A percentile compares a stretch with the other conserved stretches of the same genome.
Evolutionary conservation across 495 filamentous ascomycete species (phyloP).

Genomic region (Pseudevernia furfuracea): DNA sequence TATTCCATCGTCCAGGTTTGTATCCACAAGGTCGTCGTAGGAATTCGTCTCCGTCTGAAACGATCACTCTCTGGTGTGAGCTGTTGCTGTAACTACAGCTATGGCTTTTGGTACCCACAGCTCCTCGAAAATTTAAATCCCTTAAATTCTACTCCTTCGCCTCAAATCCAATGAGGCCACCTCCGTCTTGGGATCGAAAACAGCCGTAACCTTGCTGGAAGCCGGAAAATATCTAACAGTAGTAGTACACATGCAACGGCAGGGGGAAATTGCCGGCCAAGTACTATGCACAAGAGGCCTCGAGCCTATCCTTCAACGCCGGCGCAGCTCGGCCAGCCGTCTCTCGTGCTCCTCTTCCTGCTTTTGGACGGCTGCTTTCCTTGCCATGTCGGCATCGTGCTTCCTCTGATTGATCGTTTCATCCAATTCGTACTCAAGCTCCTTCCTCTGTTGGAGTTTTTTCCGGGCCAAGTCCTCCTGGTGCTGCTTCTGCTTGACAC

Average conservation of each 20-base stretch:
- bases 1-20: too few species aligned
- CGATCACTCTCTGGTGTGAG: too few species aligned
- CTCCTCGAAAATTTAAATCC: too few species aligned
- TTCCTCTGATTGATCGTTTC: not conserved
- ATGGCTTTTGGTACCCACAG: not conserved
- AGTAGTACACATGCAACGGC: not conserved
- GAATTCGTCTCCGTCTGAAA: too few species aligned
- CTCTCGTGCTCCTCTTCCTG: conserved; percentile 4
- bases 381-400: not conserved
- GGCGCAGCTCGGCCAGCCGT: not conserved
- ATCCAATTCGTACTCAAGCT: conserved; percentile 5
- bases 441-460: not conserved
- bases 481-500: not conserved
- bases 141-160: not conserved
- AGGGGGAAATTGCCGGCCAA: too few species aligned
- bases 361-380: not conserved
- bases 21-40: too few species aligned
- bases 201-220: too few species aligned
- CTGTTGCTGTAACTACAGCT: too few species aligned
- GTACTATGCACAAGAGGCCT: not conserved
- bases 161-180: not conserved
- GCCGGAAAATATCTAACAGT: too few species aligned
- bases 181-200: too few species aligned
- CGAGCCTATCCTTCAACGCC: not conserved
- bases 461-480: not conserved